Evolutionary conservation across 2,329 filamentous ascomycete genomes (phyloP).

Genomic region (Zymoseptoria passerinii): DNA sequence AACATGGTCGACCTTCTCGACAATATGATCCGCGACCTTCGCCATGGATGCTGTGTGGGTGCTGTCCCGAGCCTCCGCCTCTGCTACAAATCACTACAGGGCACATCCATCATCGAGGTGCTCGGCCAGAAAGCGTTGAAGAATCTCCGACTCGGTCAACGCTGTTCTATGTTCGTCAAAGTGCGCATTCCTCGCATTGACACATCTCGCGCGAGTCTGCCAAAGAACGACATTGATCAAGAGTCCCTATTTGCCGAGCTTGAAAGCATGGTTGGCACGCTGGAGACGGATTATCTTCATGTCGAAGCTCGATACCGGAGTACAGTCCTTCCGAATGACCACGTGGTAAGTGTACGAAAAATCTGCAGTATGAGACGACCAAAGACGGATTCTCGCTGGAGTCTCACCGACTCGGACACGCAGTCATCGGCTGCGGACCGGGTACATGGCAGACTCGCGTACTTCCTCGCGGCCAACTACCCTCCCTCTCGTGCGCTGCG

Average conservation of each 20-base stretch:
- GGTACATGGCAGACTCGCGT: conserved; percentile 15
- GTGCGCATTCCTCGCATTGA: conserved; percentile 19
- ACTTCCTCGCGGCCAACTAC: conserved; percentile 19
- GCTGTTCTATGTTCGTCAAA: conserved; percentile 24
- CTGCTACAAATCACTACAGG: conserved; percentile 24
- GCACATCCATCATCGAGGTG: conserved; percentile 20
- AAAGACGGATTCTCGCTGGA: conserved; percentile 29
- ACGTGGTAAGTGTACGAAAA: conserved; percentile 24
- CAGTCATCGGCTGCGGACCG: conserved; percentile 2
- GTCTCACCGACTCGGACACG: conserved; percentile 12
- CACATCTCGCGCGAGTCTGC: not conserved
- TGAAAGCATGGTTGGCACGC: conserved; percentile 27
- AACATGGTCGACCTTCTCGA: conserved; percentile 5
- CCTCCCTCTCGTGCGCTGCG: conserved; percentile 16
- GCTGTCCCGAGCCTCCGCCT: conserved; percentile 22
- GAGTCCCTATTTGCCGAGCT: conserved; percentile 26
- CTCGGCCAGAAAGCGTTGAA: conserved; percentile 25
- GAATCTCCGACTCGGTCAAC: conserved; percentile 18
- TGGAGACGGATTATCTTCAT: conserved; percentile 25
- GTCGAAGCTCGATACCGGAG: conserved; percentile 31
- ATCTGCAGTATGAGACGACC: conserved; percentile 25
- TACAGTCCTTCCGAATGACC: conserved; percentile 26
- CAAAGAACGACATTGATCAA: conserved; percentile 12
- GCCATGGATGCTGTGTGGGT: conserved; percentile 13
- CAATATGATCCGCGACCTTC: conserved; percentile 9